Conservation (phyloP, 176 grass and related monocot genomes). For the Chloris gayana region DNA sequence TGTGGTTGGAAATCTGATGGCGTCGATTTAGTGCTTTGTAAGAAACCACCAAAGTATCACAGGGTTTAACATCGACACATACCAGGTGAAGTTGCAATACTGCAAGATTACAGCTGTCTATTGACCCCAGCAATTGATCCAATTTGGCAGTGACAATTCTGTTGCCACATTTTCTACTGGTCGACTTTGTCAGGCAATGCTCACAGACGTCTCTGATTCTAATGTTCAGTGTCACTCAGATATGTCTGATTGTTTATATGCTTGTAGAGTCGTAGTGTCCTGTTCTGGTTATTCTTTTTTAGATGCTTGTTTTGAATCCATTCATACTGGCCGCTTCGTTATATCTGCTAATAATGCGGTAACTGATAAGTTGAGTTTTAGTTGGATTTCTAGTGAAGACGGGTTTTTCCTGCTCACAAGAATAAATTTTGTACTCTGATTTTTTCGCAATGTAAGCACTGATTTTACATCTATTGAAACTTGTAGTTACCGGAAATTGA, state of each 20-base stretch:
- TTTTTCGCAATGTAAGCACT: background rate
- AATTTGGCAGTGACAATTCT: background rate
- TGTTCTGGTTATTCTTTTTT: background rate
- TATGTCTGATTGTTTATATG: conserved; percentile 6
- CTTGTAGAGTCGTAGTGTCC: background rate
- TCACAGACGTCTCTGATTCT: background rate
- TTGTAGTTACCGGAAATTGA: background rate
- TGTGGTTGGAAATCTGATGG: background rate
- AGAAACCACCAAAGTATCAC: background rate
- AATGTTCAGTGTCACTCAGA: background rate
- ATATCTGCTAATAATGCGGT: background rate
- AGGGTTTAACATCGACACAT: background rate
- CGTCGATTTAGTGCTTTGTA: background rate
- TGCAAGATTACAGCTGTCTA: background rate
- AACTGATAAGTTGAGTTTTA: background rate
- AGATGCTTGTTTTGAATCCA: background rate
- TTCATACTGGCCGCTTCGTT: background rate
- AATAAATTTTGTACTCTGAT: background rate
- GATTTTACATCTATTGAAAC: background rate
- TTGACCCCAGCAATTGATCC: background rate
- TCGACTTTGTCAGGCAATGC: background rate
- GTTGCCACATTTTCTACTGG: background rate
- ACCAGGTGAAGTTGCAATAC: background rate
- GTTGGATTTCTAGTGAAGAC: background rate
- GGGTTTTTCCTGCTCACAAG: background rate